Evolutionary conservation across 768 basidiomycete genomes (phyloP).

Genomic region (Tulasnella sp.): DNA sequence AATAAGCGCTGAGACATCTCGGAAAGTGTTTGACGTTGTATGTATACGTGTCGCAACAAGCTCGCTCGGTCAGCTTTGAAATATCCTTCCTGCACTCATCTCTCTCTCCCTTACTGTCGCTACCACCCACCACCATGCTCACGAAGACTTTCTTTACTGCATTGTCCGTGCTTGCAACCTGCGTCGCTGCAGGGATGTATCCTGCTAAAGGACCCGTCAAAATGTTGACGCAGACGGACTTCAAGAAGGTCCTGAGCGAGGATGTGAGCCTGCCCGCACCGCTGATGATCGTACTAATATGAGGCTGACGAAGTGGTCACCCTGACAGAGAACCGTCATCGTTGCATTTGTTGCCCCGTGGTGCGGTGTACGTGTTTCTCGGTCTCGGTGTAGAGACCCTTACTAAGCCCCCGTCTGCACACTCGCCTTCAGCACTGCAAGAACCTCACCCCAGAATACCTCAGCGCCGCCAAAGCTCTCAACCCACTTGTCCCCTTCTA

Average conservation of each 20-base stretch:
- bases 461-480: conserved; percentile 69
- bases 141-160: conserved; percentile 33
- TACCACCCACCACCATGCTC: conserved; percentile 31
- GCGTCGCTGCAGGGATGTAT: conserved; percentile 49
- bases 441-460: conserved; percentile 74
- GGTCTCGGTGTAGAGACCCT: background rate
- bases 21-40: background rate
- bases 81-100: background rate
- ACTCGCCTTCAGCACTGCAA: conserved; percentile 63
- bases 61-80: background rate
- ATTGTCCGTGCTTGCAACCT: conserved; percentile 34
- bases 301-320: background rate
- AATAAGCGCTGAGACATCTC: background rate
- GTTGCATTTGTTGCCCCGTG: conserved; percentile 94
- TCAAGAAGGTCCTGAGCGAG: conserved; percentile 61
- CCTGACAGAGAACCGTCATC: conserved; percentile 55
- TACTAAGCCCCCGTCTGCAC: background rate
- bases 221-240: conserved; percentile 60
- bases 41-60: conserved; percentile 2
- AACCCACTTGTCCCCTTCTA: conserved; percentile 80
- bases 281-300: background rate
- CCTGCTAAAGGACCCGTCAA: conserved; percentile 55
- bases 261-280: conserved; percentile 46
- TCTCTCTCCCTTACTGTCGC: background rate
- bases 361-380: conserved; percentile 60